Evolutionary conservation across 305 asterid species (phyloP), one percentile per base, ranked within the genome.

Genomic region (Nicotiana rustica): DNA sequence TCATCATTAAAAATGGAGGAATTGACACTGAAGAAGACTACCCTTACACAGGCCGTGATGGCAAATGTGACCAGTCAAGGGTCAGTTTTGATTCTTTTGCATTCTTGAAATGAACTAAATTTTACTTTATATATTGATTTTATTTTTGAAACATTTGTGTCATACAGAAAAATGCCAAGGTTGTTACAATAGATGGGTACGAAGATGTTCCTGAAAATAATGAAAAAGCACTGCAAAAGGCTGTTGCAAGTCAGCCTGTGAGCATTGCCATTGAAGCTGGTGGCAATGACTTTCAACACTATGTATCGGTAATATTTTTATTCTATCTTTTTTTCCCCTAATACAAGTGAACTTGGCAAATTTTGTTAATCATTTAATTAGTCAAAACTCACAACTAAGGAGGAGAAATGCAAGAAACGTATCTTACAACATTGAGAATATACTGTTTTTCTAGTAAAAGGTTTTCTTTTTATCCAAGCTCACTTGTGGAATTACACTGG

Each of bases 191-290:
- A 10, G 82, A 84, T 81, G 60, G 65, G 1, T 84, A 84, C 66
- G 87, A 81, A 81, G 80, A 84, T 56, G 87, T 84, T 65, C 84
- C 85, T 6, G 79, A 0, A 17, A 36, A 81, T 13, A 60, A 81
- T 60, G 87, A 84, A 31, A 82, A 76, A 69, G 84, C 87, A 9
- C 3, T 84, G 25, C 84, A 76, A 31, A 84, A 81, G 82, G 85
- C 87, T 9, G 85, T 67, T 62, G 67, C 84, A 10, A 77, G 29
- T 66, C 87, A 84, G 64, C 87, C 87, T 14, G 71, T 84, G 31
- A 84, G 87, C 64, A 59, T 84, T 57, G 87, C 87, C 31, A 0
- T 84, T 81, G 87, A 84, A 84, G 87, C 80, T 66, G 84, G 84
- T 18, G 87, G 87, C 35, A 66, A 61, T 2, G 87, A 77, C 49